phyloP scores from a whole-genome alignment of 495 filamentous ascomycete species.

The Xylaria nigripes region DNA sequence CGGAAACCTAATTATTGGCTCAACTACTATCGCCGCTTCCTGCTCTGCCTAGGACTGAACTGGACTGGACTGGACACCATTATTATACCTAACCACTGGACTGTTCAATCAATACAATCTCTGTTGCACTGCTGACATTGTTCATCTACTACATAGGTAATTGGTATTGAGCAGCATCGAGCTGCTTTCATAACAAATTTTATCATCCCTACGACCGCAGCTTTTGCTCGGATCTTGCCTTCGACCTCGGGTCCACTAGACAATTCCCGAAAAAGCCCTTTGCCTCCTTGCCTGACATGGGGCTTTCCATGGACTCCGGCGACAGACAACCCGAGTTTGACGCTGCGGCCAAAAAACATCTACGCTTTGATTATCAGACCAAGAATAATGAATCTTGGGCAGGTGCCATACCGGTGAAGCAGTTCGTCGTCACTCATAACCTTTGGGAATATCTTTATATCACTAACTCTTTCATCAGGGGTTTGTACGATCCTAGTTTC shows the following conservation, averaged over 20 bases:
- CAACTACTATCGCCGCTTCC: not conserved
- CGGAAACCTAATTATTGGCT: not conserved
- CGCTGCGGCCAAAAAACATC: conserved; percentile 44
- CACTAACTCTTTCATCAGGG: conserved; percentile 35
- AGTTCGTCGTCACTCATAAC: conserved; percentile 40
- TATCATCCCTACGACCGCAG: not conserved
- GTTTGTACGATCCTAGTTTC: conserved; percentile 89
- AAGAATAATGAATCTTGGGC: conserved; percentile 93
- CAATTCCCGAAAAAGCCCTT: not conserved
- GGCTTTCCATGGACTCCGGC: conserved; percentile 48
- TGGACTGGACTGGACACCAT: not conserved
- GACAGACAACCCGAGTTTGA: conserved; percentile 47
- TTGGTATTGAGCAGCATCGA: conserved; percentile 1
- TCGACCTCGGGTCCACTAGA: conserved; percentile 3
- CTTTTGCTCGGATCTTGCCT: not conserved
- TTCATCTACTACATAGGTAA: not conserved
- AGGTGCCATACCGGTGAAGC: conserved; percentile 87
- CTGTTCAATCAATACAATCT: not conserved
- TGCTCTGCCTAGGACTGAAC: not conserved
- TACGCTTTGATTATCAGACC: conserved; percentile 74
- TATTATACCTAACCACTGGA: not conserved
- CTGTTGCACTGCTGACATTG: not conserved
- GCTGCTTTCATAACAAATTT: not conserved
- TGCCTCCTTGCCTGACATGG: conserved; percentile 49
- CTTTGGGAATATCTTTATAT: not conserved